These are phyloP conservation scores for Vitis labrusca DNA, from an alignment of 164 flowering plant species.

Conservation along the genomic window DNA sequence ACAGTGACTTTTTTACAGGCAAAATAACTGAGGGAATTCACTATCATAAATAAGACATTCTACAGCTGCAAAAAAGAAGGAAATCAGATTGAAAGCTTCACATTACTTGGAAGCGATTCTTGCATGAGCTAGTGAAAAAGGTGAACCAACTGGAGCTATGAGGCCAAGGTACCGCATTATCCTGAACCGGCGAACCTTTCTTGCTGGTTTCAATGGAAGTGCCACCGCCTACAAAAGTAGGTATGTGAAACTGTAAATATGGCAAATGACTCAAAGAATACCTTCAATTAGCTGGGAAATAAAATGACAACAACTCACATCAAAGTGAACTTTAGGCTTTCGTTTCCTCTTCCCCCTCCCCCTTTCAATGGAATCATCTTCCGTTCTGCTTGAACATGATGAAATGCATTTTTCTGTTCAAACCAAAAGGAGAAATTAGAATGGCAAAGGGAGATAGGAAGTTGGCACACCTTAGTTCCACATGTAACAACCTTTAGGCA, in stretches of 20 bases:
- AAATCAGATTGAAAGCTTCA: too few relatives aligned
- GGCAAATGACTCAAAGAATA: too few relatives aligned
- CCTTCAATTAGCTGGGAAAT: too few relatives aligned
- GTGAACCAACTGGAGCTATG: slow-evolving; percentile 53
- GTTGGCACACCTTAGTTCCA: neutral
- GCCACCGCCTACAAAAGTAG: slow-evolving; percentile 29
- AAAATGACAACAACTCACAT: slow-evolving; percentile 32
- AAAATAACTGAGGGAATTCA: neutral
- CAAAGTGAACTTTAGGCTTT: slow-evolving; percentile 51
- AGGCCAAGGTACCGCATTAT: slow-evolving; percentile 64
- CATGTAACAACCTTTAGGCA: neutral
- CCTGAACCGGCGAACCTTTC: slow-evolving; percentile 39
- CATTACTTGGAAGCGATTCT: neutral
- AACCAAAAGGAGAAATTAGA: neutral
- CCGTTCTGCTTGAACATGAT: slow-evolving; percentile 37
- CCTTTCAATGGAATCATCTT: slow-evolving; percentile 19
- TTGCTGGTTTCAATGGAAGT: slow-evolving; percentile 25
- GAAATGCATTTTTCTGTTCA: slow-evolving; percentile 33
- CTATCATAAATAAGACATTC: neutral
- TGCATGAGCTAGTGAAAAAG: slow-evolving; percentile 19
- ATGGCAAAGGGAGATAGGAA: neutral
- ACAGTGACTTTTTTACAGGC: neutral
- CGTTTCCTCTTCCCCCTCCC: slow-evolving; percentile 53
- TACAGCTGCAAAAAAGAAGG: neutral
- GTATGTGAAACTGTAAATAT: too few relatives aligned